These are phyloP conservation scores for Panaeolus cyanescens DNA, from an alignment of 768 basidiomycete species.

Conservation along the genomic window DNA sequence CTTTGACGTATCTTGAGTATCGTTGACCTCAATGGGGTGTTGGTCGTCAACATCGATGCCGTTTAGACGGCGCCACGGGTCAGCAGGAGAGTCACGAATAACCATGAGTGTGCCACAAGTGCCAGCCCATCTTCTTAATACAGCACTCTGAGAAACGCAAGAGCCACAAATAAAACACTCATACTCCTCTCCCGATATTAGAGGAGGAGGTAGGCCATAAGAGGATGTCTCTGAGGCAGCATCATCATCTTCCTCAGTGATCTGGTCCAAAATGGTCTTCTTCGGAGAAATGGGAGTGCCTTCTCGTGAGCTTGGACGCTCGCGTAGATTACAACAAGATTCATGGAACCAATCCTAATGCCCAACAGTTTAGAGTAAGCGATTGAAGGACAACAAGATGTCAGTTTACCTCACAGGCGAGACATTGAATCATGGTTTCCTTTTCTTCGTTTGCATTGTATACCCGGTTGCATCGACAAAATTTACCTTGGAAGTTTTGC, in stretches of 20 bases:
- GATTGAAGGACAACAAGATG: background rate
- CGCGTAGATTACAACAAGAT: constrained; percentile 81
- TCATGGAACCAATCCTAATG: constrained; percentile 89
- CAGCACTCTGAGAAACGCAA: constrained; percentile 61
- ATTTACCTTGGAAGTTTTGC: constrained; percentile 70
- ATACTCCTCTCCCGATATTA: constrained; percentile 70
- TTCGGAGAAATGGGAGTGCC: constrained; percentile 31
- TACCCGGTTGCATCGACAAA: constrained; percentile 73
- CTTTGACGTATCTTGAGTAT: constrained; percentile 17
- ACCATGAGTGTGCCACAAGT: constrained; percentile 71
- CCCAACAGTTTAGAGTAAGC: background rate
- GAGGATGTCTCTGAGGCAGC: constrained; percentile 64
- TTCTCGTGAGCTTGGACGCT: constrained; percentile 55
- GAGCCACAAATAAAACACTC: constrained; percentile 73
- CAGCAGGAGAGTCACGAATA: constrained; percentile 45
- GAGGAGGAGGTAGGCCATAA: constrained; percentile 64
- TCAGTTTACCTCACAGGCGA: constrained; percentile 71
- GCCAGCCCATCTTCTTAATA: constrained; percentile 65
- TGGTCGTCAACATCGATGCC: constrained; percentile 22
- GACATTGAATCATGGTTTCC: constrained; percentile 90
- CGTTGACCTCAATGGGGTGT: constrained; percentile 27
- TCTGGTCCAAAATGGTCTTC: constrained; percentile 6
- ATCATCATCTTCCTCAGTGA: constrained; percentile 40
- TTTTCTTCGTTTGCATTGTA: constrained; percentile 75
- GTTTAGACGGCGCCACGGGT: constrained; percentile 57